Evolutionary conservation across 2,329 filamentous ascomycete genomes (phyloP), one percentile per base, ranked within the genome.

Genomic region (Aspergillus versicolor): DNA sequence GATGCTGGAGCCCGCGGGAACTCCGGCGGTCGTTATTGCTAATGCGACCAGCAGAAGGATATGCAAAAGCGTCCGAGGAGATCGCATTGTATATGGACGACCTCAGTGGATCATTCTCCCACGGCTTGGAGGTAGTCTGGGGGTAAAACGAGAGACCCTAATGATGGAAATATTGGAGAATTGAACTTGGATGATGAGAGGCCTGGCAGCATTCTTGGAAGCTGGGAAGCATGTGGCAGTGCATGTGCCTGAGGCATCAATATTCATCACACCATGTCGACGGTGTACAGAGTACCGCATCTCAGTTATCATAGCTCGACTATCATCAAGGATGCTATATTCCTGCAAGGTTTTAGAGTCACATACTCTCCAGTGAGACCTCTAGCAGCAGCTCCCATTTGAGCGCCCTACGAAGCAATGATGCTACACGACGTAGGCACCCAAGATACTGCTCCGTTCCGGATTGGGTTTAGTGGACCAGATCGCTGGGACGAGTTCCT

Each of bases 1-100:
- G 59, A 73, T 70, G 60, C 69, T 73, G 43, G 72, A 73, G 50
- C 67, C 70, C 27, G 73, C 73, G 59, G 73, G 73, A 56, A 74
- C 64, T 37, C 72, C 70, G 42, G 62, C 63, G 27, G 64, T 62
- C 27, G 64, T 59, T 17, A 64, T 62, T 15, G 52, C 58, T 42
- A 55, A 60, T 49, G 61, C 52, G 48, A 62, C 55, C 45, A 66
- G 59, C 22, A 64, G 37, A 44, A 65, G 48, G 24, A 64, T 40
- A 27, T 57, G 45, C 19, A 56, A 52, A 48, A 58, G 52, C 37
- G 59, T 60, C 41, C 61, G 48, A 38, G 64, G 30, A 45, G 44
- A 52, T 56, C 58, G 61, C 58, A 63, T 65, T 48, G 30, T 55
- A 42, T 17, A 19, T 15, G 34, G 22, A 38, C 9, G 11, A 27